Base-by-base conservation (phyloP, 306 rosid species). In the Prunus salicina region DNA sequence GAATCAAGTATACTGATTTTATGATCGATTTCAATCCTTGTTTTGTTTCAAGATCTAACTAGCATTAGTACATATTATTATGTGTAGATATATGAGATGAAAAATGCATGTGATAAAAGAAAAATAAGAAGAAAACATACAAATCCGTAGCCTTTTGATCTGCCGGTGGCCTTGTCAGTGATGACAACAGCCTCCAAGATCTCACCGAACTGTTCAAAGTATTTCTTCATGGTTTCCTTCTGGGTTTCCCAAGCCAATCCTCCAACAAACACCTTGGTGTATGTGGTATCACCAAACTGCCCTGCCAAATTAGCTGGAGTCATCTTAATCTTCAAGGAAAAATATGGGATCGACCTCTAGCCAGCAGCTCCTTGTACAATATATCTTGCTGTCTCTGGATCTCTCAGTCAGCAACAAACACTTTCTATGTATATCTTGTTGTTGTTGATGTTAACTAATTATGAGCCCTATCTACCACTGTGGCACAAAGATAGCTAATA, bases 221-320 rank as follows among this genome's bases (percentile, higher is more conserved):
- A 95, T 45, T 85, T 89, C 90, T 90, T 95, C 99, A 95, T 95
- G 66, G 99, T 95, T 16, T 95, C 99, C 67, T 95, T 95, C 76
- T 95, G 99, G 52, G 99, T 95, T 74, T 95, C 99, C 99, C 99
- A 95, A 70, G 99, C 99, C 87, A 95, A 84, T 2, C 99, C 99
- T 74, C 99, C 99, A 11, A 95, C 99, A 65, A 95, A 95, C 46
- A 95, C 97, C 71, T 95, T 95, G 15, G 99, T 95, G 84, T 92
- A 92, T 18, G 99, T 95, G 11, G 99, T 95, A 55, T 95, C 99
- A 2, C 99, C 99, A 73, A 95, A 95, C 90, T 95, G 99, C 19
- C 90, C 91, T 57, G 84, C 70, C 84, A 87, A 77, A 81, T 87
- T 93, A 43, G 87, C 84, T 53, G 91, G 97, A 84, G 88, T 89